Conservation (phyloP, 768 basidiomycete species). For the Macrolepiota dolichaula region DNA sequence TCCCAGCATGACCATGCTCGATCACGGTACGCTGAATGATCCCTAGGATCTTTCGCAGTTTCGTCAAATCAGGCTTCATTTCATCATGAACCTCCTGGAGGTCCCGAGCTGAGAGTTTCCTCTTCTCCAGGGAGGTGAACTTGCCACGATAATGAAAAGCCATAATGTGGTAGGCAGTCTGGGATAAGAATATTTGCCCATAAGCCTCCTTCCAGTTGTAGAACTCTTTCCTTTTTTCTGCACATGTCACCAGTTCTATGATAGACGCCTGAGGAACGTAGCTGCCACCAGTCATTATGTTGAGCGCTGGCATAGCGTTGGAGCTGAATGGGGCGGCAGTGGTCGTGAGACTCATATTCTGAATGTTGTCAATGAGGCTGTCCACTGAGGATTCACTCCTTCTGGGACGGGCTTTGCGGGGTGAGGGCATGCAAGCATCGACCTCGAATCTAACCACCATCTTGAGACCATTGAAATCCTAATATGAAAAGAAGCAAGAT, state of each 20-base stretch:
- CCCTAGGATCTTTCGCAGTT: slow-evolving; percentile 34
- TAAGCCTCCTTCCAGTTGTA: slow-evolving; percentile 60
- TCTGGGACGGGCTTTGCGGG: slow-evolving; percentile 20
- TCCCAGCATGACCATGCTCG: slow-evolving; percentile 47
- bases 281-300: slow-evolving; percentile 28
- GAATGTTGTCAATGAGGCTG: slow-evolving; percentile 31
- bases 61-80: slow-evolving; percentile 33
- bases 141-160: slow-evolving; percentile 53
- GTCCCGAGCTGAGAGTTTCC: slow-evolving; percentile 35
- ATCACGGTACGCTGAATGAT: slow-evolving; percentile 47
- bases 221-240: slow-evolving; percentile 22
- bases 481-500: not conserved
- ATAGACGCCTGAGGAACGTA: slow-evolving; percentile 39
- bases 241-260: slow-evolving; percentile 45
- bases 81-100: slow-evolving; percentile 27
- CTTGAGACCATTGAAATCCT: slow-evolving; percentile 52
- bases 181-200: slow-evolving; percentile 67
- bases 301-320: slow-evolving; percentile 17
- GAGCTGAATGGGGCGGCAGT: slow-evolving; percentile 14
- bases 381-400: slow-evolving; percentile 28
- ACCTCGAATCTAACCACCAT: slow-evolving; percentile 27
- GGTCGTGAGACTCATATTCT: slow-evolving; percentile 26
- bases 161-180: slow-evolving; percentile 58
- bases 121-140: slow-evolving; percentile 50
- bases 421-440: slow-evolving; percentile 24